A percentile compares a stretch with the other conserved stretches of the same genome.
These are phyloP conservation scores for Metschnikowia sp. DNA, from an alignment of 805 yeast genomes.

Conservation along the genomic window DNA sequence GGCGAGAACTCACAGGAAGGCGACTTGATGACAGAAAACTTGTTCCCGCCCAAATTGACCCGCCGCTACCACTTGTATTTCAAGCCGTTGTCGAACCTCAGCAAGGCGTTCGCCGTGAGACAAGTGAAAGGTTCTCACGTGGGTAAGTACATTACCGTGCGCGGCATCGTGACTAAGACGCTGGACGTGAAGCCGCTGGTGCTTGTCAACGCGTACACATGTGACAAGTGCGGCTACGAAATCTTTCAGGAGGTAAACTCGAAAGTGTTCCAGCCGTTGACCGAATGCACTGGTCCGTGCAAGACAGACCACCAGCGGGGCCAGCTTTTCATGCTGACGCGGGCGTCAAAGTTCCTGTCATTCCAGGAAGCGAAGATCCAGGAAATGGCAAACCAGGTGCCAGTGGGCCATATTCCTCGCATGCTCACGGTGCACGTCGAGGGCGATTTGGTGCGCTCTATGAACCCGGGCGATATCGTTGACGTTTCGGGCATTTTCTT, in stretches of 20 bases:
- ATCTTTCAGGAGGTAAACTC: constrained; percentile 91
- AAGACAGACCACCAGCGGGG: constrained; percentile 77
- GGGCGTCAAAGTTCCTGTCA: constrained; percentile 93
- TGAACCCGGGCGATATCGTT: constrained; percentile 92
- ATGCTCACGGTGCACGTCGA: constrained; percentile 80
- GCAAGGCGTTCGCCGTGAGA: constrained; percentile 78
- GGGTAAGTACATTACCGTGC: constrained; percentile 83
- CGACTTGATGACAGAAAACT: constrained; percentile 33
- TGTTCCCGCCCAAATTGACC: constrained; percentile 82
- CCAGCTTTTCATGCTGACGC: constrained; percentile 83
- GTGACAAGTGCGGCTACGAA: constrained; percentile 97
- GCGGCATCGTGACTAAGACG: constrained; percentile 94
- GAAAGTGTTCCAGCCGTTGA: constrained; percentile 80
- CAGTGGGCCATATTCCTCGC: constrained; percentile 97
- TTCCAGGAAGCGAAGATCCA: constrained; percentile 95
- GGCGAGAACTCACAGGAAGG: constrained; percentile 11
- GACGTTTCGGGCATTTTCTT: constrained; percentile 89
- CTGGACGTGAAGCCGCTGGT: constrained; percentile 95
- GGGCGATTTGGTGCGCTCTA: constrained; percentile 82
- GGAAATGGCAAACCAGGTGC: constrained; percentile 94
- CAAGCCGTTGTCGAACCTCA: constrained; percentile 60
- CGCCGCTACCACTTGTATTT: constrained; percentile 86
- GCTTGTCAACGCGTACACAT: constrained; percentile 89
- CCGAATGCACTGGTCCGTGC: constrained; percentile 87
- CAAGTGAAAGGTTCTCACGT: constrained; percentile 79